Percentiles rank a stretch among this genome's conserved stretches.
These are phyloP conservation scores for Volvox reticuliferus DNA, from an alignment of 139 green algal species.

Conservation along the genomic window DNA sequence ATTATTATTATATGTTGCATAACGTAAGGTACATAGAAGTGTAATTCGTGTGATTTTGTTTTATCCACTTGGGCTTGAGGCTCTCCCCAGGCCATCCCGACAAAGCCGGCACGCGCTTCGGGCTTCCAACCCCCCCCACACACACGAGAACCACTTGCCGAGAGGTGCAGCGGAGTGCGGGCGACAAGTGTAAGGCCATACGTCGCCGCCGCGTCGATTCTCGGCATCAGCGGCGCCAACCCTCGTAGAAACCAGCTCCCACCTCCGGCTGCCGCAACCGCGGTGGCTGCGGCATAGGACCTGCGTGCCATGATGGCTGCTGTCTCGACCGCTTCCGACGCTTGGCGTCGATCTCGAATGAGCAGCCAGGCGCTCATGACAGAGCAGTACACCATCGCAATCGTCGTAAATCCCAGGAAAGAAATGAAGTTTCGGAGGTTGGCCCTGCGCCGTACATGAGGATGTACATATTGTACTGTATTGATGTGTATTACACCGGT, in stretches of 20 bases:
- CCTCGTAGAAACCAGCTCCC: not conserved
- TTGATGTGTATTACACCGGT: not conserved
- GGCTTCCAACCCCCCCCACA: too few species aligned
- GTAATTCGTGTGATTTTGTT: too few species aligned
- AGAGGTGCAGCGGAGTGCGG: not conserved
- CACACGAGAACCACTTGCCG: not conserved
- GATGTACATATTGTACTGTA: not conserved
- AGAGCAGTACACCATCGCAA: constrained; percentile 44
- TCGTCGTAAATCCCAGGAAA: constrained; percentile 51
- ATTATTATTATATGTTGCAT: too few species aligned
- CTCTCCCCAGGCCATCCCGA: too few species aligned
- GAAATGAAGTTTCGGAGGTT: constrained; percentile 69
- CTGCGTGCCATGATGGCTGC: not conserved
- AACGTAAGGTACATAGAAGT: too few species aligned
- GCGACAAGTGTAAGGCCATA: not conserved
- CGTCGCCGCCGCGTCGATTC: too few species aligned
- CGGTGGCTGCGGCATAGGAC: not conserved
- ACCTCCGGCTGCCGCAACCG: not conserved
- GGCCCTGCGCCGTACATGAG: not conserved
- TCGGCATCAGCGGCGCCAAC: not conserved
- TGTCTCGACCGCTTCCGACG: not conserved
- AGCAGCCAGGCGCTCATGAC: constrained; percentile 2
- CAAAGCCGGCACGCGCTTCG: too few species aligned
- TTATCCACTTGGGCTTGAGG: too few species aligned
- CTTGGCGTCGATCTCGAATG: not conserved